A percentile compares a stretch with the other conserved stretches of the same genome.
phyloP scores from a whole-genome alignment of 345 rosid genomes.

The Lepidium aucheri region DNA sequence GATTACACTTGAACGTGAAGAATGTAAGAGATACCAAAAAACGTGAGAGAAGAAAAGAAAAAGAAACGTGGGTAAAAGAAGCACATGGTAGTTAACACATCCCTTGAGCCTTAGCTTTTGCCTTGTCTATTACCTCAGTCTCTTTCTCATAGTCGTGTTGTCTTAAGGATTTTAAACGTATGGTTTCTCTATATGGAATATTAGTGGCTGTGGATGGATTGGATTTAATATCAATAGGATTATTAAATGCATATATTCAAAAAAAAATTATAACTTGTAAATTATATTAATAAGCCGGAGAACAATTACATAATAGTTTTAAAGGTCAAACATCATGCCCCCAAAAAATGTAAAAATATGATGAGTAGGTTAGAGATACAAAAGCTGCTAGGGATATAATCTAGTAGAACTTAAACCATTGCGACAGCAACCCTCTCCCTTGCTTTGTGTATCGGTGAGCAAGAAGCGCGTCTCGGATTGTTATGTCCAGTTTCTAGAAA shows the following conservation, averaged over 20 bases:
- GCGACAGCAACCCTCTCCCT: too few species aligned
- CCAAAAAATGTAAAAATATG: too few species aligned
- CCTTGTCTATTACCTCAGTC: not conserved
- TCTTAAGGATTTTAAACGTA: constrained; percentile 8
- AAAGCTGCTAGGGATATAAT: too few species aligned
- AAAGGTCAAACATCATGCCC: too few species aligned
- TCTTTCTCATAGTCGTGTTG: constrained; percentile 4
- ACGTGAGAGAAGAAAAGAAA: constrained; percentile 7
- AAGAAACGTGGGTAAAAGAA: constrained; percentile 3
- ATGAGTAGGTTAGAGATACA: too few species aligned
- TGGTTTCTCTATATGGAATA: not conserved
- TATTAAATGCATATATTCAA: not conserved
- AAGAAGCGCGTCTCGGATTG: too few species aligned
- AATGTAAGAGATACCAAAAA: constrained; percentile 17
- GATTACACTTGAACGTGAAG: constrained; percentile 11
- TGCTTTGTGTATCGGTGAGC: too few species aligned
- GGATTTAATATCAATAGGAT: not conserved
- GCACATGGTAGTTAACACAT: constrained; percentile 11
- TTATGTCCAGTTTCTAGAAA: too few species aligned
- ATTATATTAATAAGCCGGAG: too few species aligned
- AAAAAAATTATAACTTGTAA: too few species aligned
- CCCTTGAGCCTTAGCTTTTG: not conserved
- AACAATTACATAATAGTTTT: too few species aligned
- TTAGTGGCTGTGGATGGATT: not conserved
- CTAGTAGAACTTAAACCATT: too few species aligned